Evolutionary conservation across 129 eudicot genomes (phyloP), one percentile per base, ranked within the genome.

Genomic region (Saussurea involucrata): DNA sequence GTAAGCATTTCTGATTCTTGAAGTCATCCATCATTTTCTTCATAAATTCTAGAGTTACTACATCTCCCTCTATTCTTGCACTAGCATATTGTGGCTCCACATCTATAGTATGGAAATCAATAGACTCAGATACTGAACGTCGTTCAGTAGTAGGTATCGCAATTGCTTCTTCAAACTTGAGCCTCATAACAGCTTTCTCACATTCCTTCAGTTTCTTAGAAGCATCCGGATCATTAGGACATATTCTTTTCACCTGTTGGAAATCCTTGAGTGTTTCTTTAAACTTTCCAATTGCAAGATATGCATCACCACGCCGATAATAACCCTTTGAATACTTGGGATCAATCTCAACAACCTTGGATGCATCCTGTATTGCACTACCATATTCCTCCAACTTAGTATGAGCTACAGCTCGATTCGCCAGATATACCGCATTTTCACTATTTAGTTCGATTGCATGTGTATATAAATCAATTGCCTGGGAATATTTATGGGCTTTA

Each of bases 361-460:
- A 79, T 24, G 97, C 99, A 82, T 95, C 99, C 85, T 74, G 92
- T 24, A 95, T 88, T 18, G 99, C 99, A 68, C 97, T 92, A 2
- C 99, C 99, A 79, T 95, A 95, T 73, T 92, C 97, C 83, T 95
- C 99, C 86, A 95, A 57, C 67, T 95, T 95, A 3, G 92, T 74
- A 82, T 95, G 99, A 2, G 99, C 92, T 46, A 95, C 85, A 42
- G 99, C 99, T 63, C 97, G 99, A 82, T 95, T 95, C 49, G 99
- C 99, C 90, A 89, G 85, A 82, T 95, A 95, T 2, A 95, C 97
- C 24, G 99, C 97, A 87, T 90, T 92, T 49, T 86, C 87, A 27
- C 85, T 32, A 77, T 83, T 85, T 58, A 84, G 8, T 61, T 90
- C 99, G 65, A 95, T 90, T 11, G 99, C 99, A 87, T 92, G 89